These are phyloP conservation scores for Evernia prunastri DNA, from an alignment of 495 filamentous ascomycete genomes.

Conservation along the genomic window DNA sequence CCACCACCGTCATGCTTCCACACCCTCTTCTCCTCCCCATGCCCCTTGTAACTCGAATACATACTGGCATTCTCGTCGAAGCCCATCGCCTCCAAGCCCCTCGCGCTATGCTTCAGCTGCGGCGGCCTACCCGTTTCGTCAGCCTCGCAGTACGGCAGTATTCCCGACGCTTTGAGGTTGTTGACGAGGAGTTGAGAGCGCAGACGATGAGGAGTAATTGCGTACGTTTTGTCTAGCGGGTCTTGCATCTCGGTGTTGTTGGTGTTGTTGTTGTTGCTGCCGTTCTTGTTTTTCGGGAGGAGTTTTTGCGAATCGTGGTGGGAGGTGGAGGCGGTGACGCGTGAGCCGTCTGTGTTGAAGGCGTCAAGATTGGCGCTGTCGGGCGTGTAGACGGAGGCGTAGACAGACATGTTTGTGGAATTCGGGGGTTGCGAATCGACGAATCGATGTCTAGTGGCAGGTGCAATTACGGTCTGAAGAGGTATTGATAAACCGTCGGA, in stretches of 20 bases:
- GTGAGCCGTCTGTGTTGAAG: neutral
- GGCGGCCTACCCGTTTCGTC: neutral
- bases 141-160: neutral
- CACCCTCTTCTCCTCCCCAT: slow-evolving; percentile 1
- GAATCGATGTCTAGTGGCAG: neutral
- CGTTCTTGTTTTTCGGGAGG: neutral
- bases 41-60: slow-evolving; percentile 12
- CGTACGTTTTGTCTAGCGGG: neutral
- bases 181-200: neutral
- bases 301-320: neutral
- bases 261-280: too few relatives aligned
- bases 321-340: neutral
- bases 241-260: neutral
- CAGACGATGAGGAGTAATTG: neutral
- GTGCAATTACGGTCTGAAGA: neutral
- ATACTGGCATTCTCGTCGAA: slow-evolving; percentile 6
- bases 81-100: slow-evolving; percentile 22
- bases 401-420: neutral
- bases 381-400: neutral
- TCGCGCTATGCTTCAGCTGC: slow-evolving; percentile 10
- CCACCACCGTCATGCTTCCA: slow-evolving; percentile 33
- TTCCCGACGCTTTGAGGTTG: slow-evolving; percentile 6
- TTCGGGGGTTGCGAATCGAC: neutral
- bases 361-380: neutral
- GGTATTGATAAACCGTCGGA: neutral